Evolutionary conservation across 2,329 filamentous ascomycete genomes (phyloP).

Genomic region (Aspergillus phoenicis): DNA sequence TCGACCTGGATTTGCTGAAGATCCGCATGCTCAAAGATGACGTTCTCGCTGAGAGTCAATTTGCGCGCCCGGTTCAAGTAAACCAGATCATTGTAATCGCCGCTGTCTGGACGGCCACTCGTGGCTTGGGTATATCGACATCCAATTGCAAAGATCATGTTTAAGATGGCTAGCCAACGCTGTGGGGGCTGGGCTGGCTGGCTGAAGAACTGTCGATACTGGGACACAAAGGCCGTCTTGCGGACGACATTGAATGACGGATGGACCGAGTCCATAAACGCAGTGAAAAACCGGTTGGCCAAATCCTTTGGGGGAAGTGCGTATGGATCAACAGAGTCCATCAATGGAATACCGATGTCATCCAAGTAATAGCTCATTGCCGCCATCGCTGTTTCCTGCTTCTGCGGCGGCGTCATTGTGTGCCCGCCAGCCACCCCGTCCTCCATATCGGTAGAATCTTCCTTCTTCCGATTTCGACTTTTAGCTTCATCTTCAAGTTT

Average conservation of each 20-base stretch:
- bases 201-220: conserved; percentile 41
- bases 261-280: conserved; percentile 45
- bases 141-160: conserved; percentile 50
- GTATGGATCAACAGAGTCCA: conserved; percentile 39
- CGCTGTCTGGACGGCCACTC: conserved; percentile 18
- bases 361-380: conserved; percentile 45
- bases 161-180: conserved; percentile 48
- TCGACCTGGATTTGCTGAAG: conserved; percentile 49
- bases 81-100: conserved; percentile 39
- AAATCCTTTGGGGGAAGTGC: conserved; percentile 39
- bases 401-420: conserved; percentile 2
- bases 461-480: conserved; percentile 18
- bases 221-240: conserved; percentile 38
- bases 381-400: conserved; percentile 24
- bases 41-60: conserved; percentile 38
- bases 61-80: conserved; percentile 46
- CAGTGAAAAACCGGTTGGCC: conserved; percentile 43
- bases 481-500: conserved; percentile 36
- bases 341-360: conserved; percentile 39
- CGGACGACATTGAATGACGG: conserved; percentile 45
- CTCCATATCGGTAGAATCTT: conserved; percentile 5
- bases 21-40: conserved; percentile 45
- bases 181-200: conserved; percentile 29
- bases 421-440: neutral
- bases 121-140: conserved; percentile 43